Conservation (phyloP, 2,329 filamentous ascomycete genomes). For the Fusarium coffeatum region DNA sequence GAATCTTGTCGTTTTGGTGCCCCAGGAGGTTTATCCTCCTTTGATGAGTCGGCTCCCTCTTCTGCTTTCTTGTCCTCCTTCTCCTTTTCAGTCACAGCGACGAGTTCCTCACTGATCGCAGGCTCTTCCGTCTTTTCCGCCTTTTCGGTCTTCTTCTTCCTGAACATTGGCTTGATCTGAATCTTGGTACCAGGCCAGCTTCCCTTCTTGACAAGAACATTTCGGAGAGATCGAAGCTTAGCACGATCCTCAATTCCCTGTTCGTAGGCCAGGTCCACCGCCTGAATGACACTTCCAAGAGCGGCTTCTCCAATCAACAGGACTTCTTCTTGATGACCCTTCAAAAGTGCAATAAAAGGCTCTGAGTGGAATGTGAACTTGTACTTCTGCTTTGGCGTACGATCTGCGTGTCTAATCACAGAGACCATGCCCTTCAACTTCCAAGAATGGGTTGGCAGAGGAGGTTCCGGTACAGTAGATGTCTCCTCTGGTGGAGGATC, state of each 20-base stretch:
- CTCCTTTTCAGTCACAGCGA: constrained; percentile 46
- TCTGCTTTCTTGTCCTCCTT: constrained; percentile 41
- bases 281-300: constrained; percentile 86
- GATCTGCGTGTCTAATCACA: constrained; percentile 94
- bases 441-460: constrained; percentile 91
- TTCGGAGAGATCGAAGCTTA: constrained; percentile 87
- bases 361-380: constrained; percentile 99
- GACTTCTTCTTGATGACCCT: constrained; percentile 96
- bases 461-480: constrained; percentile 66
- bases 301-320: constrained; percentile 92
- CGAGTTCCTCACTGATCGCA: constrained; percentile 52
- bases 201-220: constrained; percentile 91
- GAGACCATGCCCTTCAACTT: constrained; percentile 98
- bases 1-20: constrained; percentile 80
- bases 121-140: constrained; percentile 74
- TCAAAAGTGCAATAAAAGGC: constrained; percentile 93
- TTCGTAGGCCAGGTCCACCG: constrained; percentile 82
- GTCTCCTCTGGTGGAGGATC: constrained; percentile 46
- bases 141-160: constrained; percentile 81
- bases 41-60: constrained; percentile 38
- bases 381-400: constrained; percentile 98
- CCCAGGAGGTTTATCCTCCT: constrained; percentile 32
- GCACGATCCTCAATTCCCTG: constrained; percentile 84
- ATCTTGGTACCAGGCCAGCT: constrained; percentile 96
- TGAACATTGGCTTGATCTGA: constrained; percentile 99